These are phyloP conservation scores for Xerocomus minutiporus DNA, from an alignment of 1,284 basidiomycete species.

Conservation along the genomic window DNA sequence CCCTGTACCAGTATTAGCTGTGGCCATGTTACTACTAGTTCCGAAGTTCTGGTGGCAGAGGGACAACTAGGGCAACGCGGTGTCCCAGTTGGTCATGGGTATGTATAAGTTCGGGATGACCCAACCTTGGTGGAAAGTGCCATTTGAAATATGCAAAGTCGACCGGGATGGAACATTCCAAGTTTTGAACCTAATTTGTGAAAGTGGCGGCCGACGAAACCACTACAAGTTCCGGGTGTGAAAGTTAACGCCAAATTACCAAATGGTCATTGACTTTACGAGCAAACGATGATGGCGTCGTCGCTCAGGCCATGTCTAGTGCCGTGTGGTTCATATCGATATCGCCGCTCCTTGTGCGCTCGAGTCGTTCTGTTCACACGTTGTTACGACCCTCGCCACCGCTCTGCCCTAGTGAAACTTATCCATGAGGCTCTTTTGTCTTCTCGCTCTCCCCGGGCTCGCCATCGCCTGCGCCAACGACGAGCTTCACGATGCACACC, in stretches of 20 bases:
- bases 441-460: conserved; percentile 20
- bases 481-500: conserved; percentile 21
- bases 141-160: no score
- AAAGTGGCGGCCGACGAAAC: no score
- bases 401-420: neutral
- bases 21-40: no score
- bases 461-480: conserved; percentile 19
- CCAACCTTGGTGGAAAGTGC: no score
- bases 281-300: neutral
- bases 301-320: neutral
- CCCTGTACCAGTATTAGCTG: no score
- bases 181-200: no score
- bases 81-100: no score
- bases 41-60: no score
- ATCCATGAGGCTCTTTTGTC: conserved; percentile 15
- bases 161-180: no score
- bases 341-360: neutral
- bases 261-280: neutral
- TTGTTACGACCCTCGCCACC: neutral
- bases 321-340: neutral
- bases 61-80: no score
- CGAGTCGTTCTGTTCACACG: neutral
- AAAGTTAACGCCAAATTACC: neutral
- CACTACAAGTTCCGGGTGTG: neutral
- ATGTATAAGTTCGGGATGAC: no score